Conservation (phyloP, 345 rosid genomes). For the Corchorus olitorius region DNA sequence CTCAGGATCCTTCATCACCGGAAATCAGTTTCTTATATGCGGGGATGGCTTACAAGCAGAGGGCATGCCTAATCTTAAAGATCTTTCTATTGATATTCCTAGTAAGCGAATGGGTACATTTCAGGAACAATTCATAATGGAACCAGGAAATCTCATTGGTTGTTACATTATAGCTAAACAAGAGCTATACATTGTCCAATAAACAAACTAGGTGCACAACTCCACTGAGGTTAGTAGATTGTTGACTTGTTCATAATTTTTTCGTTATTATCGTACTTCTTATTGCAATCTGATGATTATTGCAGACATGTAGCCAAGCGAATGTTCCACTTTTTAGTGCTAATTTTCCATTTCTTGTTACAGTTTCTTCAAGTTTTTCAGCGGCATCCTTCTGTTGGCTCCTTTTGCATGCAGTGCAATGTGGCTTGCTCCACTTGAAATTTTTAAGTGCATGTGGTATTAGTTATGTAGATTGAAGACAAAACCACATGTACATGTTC, state of each 20-base stretch:
- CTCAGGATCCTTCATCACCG: constrained; percentile 77
- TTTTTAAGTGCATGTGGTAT: background rate
- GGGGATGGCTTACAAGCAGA: constrained; percentile 93
- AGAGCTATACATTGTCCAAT: constrained; percentile 62
- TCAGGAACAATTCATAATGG: constrained; percentile 78
- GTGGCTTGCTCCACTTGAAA: background rate
- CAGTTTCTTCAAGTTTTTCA: background rate
- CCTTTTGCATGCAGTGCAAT: background rate
- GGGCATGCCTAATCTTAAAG: constrained; percentile 83
- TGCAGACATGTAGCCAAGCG: background rate
- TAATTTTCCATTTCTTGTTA: background rate
- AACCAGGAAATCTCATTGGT: constrained; percentile 65
- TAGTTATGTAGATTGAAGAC: background rate
- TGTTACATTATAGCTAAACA: constrained; percentile 63
- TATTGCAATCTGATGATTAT: background rate
- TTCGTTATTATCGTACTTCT: background rate
- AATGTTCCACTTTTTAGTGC: background rate
- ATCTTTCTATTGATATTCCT: constrained; percentile 74
- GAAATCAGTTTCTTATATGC: constrained; percentile 89
- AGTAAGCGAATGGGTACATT: constrained; percentile 82
- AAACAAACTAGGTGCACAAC: background rate
- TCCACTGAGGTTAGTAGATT: background rate
- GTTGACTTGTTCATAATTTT: background rate
- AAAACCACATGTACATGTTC: background rate
- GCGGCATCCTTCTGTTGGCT: background rate